Evolutionary conservation across 441 rosid species (phyloP).

Genomic region (Euphorbia neoarborescens): DNA sequence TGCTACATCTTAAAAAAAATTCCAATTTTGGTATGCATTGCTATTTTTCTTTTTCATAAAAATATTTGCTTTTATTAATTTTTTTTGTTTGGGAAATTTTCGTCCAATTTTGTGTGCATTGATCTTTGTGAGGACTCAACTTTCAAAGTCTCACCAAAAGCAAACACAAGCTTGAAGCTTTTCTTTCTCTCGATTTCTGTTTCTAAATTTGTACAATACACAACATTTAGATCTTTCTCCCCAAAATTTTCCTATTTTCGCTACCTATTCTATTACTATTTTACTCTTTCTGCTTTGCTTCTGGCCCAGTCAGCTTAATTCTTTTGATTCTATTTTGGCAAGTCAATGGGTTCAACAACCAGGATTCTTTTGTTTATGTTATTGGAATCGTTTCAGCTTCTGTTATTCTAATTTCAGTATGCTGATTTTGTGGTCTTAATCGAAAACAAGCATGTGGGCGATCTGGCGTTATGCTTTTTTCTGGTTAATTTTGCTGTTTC

Average conservation of each 20-base stretch:
- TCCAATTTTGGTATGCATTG: too few relatives aligned
- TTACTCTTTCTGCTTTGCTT: not conserved
- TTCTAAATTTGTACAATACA: not conserved
- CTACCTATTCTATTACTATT: not conserved
- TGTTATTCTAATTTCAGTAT: not conserved
- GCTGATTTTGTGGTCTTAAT: slow-evolving; percentile 7
- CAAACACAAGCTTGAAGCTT: not conserved
- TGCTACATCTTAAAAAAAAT: too few relatives aligned
- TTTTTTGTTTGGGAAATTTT: not conserved
- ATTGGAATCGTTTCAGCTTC: not conserved
- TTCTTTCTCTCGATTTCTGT: too few relatives aligned
- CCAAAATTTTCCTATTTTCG: not conserved
- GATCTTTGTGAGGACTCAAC: not conserved
- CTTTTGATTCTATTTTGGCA: not conserved
- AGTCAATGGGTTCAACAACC: not conserved
- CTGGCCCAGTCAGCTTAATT: not conserved
- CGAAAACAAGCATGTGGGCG: slow-evolving; percentile 9
- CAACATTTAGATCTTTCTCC: not conserved
- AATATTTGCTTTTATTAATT: not conserved
- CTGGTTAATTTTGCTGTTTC: slow-evolving; percentile 13
- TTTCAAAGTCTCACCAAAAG: slow-evolving; percentile 11
- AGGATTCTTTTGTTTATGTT: not conserved
- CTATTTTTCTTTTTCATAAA: too few relatives aligned
- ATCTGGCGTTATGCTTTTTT: slow-evolving; percentile 13
- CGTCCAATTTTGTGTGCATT: not conserved